These are phyloP conservation scores for Salix exigua DNA, from an alignment of 345 rosid species.

Conservation along the genomic window DNA sequence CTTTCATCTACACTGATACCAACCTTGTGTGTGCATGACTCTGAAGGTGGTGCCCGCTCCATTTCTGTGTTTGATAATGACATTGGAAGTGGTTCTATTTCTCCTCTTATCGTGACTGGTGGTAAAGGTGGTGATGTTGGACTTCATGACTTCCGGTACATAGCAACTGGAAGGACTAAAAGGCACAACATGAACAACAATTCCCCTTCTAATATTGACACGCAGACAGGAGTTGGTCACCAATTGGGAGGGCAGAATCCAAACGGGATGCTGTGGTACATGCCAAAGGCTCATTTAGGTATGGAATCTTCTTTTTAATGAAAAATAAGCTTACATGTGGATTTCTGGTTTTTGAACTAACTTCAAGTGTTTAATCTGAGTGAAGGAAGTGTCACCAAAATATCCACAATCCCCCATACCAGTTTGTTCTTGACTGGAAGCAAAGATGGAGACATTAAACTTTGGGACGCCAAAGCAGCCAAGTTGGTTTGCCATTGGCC, in stretches of 20 bases:
- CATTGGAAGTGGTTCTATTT: constrained; percentile 82
- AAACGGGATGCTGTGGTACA: constrained; percentile 92
- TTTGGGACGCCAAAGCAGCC: constrained; percentile 92
- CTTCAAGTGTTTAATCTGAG: constrained; percentile 6
- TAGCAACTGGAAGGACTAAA: constrained; percentile 79
- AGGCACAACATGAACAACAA: constrained; percentile 43
- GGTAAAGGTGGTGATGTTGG: constrained; percentile 91
- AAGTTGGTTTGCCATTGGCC: constrained; percentile 78
- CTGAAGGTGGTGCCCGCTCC: constrained; percentile 86
- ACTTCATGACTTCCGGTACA: constrained; percentile 85
- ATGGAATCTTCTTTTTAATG: constrained; percentile 7
- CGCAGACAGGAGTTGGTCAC: constrained; percentile 24
- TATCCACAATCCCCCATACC: constrained; percentile 67
- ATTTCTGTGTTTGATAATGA: constrained; percentile 82
- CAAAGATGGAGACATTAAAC: constrained; percentile 96
- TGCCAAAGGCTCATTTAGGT: constrained; percentile 97
- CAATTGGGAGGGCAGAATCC: constrained; percentile 52
- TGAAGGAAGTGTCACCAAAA: constrained; percentile 82
- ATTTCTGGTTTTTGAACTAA: constrained; percentile 6
- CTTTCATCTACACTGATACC: neutral
- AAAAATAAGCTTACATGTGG: neutral
- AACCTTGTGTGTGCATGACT: neutral
- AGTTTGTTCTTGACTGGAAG: constrained; percentile 93
- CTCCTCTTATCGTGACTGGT: constrained; percentile 89
- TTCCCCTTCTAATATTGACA: constrained; percentile 30